Conservation (phyloP, 495 filamentous ascomycete species). For the Lophiotrema nucula region DNA sequence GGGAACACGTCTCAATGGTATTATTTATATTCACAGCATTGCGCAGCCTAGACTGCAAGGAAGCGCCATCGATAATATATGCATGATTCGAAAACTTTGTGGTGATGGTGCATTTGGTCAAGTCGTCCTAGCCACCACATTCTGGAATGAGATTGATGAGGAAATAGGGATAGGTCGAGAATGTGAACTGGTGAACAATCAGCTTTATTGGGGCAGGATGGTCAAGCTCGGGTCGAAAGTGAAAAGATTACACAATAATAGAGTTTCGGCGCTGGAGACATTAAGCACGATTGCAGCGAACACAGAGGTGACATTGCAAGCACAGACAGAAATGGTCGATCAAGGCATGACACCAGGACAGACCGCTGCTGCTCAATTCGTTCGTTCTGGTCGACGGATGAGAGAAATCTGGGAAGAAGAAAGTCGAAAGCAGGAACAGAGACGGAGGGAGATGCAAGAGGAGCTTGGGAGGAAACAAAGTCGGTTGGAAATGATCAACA, state of each 20-base stretch:
- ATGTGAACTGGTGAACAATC: constrained; percentile 20
- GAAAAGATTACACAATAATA: not conserved
- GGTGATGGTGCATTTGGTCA: constrained; percentile 6
- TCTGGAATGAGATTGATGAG: not conserved
- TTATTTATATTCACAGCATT: constrained; percentile 20
- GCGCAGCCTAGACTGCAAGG: not conserved
- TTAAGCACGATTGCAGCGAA: constrained; percentile 31
- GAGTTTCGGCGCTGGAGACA: not conserved
- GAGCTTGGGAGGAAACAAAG: not conserved
- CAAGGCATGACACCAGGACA: constrained; percentile 30
- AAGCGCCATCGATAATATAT: constrained; percentile 8
- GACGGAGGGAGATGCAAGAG: not conserved
- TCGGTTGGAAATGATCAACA: not conserved
- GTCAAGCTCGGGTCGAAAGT: constrained; percentile 1
- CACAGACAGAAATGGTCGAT: constrained; percentile 39
- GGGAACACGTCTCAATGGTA: constrained; percentile 9
- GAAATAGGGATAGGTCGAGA: not conserved
- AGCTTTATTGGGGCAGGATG: constrained; percentile 37
- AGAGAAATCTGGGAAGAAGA: not conserved
- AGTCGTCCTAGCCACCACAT: constrained; percentile 18
- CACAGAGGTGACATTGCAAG: constrained; percentile 31
- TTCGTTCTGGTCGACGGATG: not conserved
- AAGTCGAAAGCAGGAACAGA: not conserved
- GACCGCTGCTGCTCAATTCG: constrained; percentile 29
- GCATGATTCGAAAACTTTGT: constrained; percentile 19